These are phyloP conservation scores for Cardamine chenopodiifolia DNA, from an alignment of 345 rosid species.

Conservation along the genomic window DNA sequence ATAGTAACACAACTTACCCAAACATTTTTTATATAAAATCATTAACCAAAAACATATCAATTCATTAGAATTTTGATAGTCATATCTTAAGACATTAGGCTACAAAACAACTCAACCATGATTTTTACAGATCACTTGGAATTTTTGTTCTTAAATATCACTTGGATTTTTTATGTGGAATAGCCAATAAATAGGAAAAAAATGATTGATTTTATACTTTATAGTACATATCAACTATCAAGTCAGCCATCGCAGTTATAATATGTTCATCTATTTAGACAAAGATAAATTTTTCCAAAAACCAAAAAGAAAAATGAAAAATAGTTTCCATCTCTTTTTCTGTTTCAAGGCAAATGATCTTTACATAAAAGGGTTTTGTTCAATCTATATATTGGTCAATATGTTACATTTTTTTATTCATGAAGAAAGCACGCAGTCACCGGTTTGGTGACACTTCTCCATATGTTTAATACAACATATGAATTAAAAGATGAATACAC, in stretches of 20 bases:
- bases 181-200: too few species aligned
- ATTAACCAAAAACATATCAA: too few species aligned
- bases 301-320: too few species aligned
- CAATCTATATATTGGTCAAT: background rate
- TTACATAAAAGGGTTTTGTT: background rate
- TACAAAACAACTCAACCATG: background rate
- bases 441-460: background rate
- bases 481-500: too few species aligned
- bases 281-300: background rate
- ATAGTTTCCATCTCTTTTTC: too few species aligned
- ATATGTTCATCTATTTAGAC: background rate
- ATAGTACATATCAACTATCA: background rate
- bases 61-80: background rate
- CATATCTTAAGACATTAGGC: background rate
- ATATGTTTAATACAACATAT: too few species aligned
- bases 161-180: background rate
- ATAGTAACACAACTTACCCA: background rate
- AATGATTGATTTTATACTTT: too few species aligned
- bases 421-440: background rate
- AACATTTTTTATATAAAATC: too few species aligned
- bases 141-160: too few species aligned
- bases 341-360: background rate
- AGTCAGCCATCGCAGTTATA: background rate
- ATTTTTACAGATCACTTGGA: background rate
- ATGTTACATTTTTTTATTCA: background rate